phyloP scores from a whole-genome alignment of 345 rosid genomes.

The Eucalyptus cloeziana region DNA sequence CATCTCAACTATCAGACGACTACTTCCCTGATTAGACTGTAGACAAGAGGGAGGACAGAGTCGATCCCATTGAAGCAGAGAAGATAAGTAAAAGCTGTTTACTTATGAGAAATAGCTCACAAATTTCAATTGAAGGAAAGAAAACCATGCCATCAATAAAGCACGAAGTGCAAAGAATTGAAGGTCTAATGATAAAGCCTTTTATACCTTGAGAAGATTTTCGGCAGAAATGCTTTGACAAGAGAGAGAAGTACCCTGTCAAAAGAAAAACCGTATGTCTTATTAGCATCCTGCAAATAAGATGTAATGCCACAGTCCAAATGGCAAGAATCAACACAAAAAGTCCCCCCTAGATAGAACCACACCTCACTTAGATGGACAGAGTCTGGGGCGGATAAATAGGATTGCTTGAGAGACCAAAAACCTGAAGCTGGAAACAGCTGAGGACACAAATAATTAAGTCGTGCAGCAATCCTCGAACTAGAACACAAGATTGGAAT shows the following conservation, averaged over 20 bases:
- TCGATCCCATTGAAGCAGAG: background rate
- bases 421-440: conserved; percentile 89
- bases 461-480: conserved; percentile 70
- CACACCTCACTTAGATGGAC: conserved; percentile 35
- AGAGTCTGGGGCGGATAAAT: conserved; percentile 4
- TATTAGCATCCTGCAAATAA: background rate
- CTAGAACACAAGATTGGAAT: conserved; percentile 74
- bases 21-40: background rate
- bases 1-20: background rate
- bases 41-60: background rate
- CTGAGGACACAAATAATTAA: conserved; percentile 88
- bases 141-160: background rate
- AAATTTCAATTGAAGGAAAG: background rate
- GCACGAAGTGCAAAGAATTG: background rate
- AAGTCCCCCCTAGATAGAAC: background rate
- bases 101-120: background rate
- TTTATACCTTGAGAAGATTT: conserved; percentile 87
- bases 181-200: background rate
- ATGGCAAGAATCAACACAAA: background rate
- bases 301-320: background rate
- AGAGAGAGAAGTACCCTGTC: conserved; percentile 28
- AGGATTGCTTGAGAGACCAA: conserved; percentile 38
- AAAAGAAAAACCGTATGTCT: background rate
- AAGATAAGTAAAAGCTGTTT: background rate
- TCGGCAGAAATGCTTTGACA: conserved; percentile 49